Percentiles rank a stretch among this genome's conserved stretches.
Conservation (phyloP, 2,329 filamentous ascomycete genomes). For the Fusarium proliferatum region DNA sequence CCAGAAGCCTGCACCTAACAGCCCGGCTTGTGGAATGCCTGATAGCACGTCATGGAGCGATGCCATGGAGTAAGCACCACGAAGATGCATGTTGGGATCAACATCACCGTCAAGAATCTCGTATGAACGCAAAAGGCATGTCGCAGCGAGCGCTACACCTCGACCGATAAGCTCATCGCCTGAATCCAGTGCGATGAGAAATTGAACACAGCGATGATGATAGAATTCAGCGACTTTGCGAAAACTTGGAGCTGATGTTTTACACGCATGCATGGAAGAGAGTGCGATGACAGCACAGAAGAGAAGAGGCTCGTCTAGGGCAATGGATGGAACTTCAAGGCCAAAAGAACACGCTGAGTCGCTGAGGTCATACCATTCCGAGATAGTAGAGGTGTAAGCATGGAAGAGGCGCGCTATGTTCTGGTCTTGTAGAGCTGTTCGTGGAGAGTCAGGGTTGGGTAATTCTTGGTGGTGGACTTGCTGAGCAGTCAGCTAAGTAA, state of each 20-base stretch:
- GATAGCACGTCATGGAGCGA: conserved; percentile 43
- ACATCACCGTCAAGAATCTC: conserved; percentile 58
- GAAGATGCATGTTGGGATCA: conserved; percentile 58
- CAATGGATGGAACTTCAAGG: conserved; percentile 49
- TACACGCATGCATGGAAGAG: conserved; percentile 55
- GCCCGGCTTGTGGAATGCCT: conserved; percentile 37
- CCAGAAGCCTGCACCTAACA: conserved; percentile 59
- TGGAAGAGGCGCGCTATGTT: conserved; percentile 52
- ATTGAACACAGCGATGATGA: conserved; percentile 54
- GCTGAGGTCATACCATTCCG: conserved; percentile 61
- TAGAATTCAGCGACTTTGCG: conserved; percentile 52
- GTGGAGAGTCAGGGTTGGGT: conserved; percentile 37
- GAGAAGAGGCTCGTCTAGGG: conserved; percentile 54
- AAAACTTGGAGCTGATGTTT: conserved; percentile 45
- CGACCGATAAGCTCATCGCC: conserved; percentile 46
- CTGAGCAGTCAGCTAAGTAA: not conserved
- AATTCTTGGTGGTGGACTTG: conserved; percentile 18
- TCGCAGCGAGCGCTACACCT: conserved; percentile 57
- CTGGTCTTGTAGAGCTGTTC: conserved; percentile 45
- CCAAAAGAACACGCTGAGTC: conserved; percentile 52
- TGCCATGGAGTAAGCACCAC: conserved; percentile 59
- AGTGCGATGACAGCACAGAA: conserved; percentile 59
- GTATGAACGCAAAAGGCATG: conserved; percentile 60
- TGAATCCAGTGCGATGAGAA: conserved; percentile 52
- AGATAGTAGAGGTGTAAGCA: conserved; percentile 53